Conservation (phyloP, 2,329 filamentous ascomycete species). For the Beauveria varroae region DNA sequence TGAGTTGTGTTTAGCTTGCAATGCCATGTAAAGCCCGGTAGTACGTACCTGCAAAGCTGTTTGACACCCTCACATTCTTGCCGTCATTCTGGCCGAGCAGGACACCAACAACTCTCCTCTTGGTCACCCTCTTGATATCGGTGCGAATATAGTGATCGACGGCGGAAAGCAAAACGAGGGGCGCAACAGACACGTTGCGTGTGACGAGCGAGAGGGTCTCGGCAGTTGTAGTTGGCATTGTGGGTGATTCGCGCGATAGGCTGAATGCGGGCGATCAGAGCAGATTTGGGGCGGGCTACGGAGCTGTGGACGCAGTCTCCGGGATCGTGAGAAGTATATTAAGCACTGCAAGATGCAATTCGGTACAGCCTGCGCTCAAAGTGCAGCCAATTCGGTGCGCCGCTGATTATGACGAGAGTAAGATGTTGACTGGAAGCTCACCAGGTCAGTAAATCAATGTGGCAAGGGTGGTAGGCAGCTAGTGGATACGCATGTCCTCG, state of each 20-base stretch:
- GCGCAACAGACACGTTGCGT: constrained; percentile 92
- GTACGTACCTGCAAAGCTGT: constrained; percentile 85
- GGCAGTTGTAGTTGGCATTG: constrained; percentile 92
- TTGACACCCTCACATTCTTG: constrained; percentile 92
- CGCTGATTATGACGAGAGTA: constrained; percentile 2
- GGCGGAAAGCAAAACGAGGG: constrained; percentile 91
- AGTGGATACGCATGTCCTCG: constrained; percentile 11
- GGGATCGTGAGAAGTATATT: too few species aligned
- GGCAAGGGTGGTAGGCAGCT: constrained; percentile 10
- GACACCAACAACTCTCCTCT: constrained; percentile 85
- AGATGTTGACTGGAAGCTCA: constrained; percentile 7
- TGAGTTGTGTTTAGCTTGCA: constrained; percentile 12
- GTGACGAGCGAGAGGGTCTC: constrained; percentile 93
- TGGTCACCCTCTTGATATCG: constrained; percentile 69
- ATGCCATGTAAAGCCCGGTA: constrained; percentile 9
- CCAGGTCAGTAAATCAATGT: not conserved
- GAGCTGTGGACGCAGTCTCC: not conserved
- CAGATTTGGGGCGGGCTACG: not conserved
- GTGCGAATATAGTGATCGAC: constrained; percentile 98
- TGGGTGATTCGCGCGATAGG: constrained; percentile 22
- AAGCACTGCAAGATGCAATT: not conserved
- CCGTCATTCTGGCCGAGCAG: constrained; percentile 93
- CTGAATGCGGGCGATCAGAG: not conserved
- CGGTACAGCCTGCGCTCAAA: not conserved
- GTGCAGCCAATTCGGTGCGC: not conserved